Evolutionary conservation across 805 yeast species (phyloP), one percentile per base, ranked within the genome.

Genomic region (Suhomyces faveliae): DNA sequence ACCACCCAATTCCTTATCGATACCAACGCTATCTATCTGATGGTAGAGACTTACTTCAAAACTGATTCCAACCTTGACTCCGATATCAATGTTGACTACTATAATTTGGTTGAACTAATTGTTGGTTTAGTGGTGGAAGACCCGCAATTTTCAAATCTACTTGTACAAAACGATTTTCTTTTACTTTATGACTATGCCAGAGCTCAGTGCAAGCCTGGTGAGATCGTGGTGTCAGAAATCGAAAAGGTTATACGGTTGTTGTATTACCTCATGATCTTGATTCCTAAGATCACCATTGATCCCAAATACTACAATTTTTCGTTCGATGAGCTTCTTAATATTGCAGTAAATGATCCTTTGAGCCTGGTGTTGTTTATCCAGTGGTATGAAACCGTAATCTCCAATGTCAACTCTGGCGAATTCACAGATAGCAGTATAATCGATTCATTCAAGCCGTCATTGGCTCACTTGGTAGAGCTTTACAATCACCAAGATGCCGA

Each of bases 271-370:
- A 38, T 51, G 11, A 25, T 57, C 2, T 17, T 63, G 3, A 41
- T 54, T 12, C 58, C 60, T 6, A 22, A 48, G 19, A 13, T 54
- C 20, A 43, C 37, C 2, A 47, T 23, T n/a, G 44, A 40, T 10
- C 40, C 48, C 7, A 17, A 21, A 11, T 45, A 43, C 11, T 56
- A 55, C 39, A 22, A 13, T 10, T 57, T 52, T 39, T 23, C 54
- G 13, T 45, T 35, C 15, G 40, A 38, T 4, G 61, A 57, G 19
- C 43, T 65, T n/a, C 41, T 42, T 8, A 12, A 21, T 1, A 13
- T 50, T 12, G 49, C 44, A 9, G 47, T 53, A 2, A 60, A 60
- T 29, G 71, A 67, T 46, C 61, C 63, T 1, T 56, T 68, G 33
- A 59, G 58, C 35, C 56, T 53, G n/a, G 52, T 61, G 7, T 48